phyloP scores from a whole-genome alignment of 768 basidiomycete species.

The Xerocomus spinulosus region DNA sequence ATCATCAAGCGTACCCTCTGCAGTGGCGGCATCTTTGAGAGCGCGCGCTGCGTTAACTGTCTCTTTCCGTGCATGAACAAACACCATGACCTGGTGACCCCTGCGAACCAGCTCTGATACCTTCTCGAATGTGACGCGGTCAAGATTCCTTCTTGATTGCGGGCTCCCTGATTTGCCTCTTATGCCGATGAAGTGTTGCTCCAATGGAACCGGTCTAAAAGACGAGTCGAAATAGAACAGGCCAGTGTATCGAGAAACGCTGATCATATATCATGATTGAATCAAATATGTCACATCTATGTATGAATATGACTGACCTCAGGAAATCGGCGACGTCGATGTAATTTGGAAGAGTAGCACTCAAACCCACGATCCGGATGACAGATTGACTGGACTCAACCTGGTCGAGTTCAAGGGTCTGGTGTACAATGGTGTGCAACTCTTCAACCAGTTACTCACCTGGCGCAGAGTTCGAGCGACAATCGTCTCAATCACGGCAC shows the following conservation, averaged over 20 bases:
- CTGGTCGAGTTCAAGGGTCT: slow-evolving; percentile 34
- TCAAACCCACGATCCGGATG: slow-evolving; percentile 93
- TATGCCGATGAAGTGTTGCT: slow-evolving; percentile 95
- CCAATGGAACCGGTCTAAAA: slow-evolving; percentile 92
- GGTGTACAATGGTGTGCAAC: not conserved
- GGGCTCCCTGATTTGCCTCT: slow-evolving; percentile 79
- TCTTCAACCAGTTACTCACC: slow-evolving; percentile 35
- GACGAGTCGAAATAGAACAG: slow-evolving; percentile 98
- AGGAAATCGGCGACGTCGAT: slow-evolving; percentile 94
- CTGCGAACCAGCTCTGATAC: slow-evolving; percentile 81
- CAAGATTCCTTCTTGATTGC: slow-evolving; percentile 78
- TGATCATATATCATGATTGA: slow-evolving; percentile 34
- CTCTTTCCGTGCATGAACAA: slow-evolving; percentile 97
- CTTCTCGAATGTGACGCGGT: slow-evolving; percentile 84
- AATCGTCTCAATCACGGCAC: slow-evolving; percentile 97
- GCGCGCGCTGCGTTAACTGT: slow-evolving; percentile 88
- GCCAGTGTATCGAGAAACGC: slow-evolving; percentile 81
- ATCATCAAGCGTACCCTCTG: slow-evolving; percentile 68
- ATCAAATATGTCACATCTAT: not conserved
- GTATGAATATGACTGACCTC: slow-evolving; percentile 44
- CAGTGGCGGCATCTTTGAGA: slow-evolving; percentile 69
- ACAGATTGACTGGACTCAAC: slow-evolving; percentile 96
- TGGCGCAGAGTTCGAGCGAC: slow-evolving; percentile 93
- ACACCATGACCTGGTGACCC: slow-evolving; percentile 99
- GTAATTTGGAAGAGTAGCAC: slow-evolving; percentile 96